A percentile compares a stretch with the other conserved stretches of the same genome.
phyloP scores from a whole-genome alignment of 805 yeast species.

The Yarrowia divulgata region DNA sequence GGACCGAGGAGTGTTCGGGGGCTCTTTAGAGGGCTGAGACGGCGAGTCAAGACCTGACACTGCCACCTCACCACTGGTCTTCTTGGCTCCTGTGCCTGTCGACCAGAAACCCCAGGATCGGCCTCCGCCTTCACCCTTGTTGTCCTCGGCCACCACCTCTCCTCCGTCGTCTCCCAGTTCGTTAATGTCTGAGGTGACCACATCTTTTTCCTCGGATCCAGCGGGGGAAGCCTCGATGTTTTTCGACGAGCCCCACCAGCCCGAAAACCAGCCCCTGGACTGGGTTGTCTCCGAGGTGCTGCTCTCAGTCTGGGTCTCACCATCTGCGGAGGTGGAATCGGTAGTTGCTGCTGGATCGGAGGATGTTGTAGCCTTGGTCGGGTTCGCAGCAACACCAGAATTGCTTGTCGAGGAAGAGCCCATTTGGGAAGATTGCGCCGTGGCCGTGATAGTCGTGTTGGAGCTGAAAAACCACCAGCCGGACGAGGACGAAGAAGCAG shows the following conservation, averaged over 20 bases:
- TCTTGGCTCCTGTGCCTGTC: conserved; percentile 34
- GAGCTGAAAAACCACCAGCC: conserved; percentile 37
- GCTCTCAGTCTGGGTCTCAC: background rate
- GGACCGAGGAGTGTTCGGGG: conserved; percentile 45
- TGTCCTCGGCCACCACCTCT: conserved; percentile 32
- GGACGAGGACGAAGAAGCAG: conserved; percentile 10
- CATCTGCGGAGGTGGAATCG: background rate
- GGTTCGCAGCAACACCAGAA: background rate
- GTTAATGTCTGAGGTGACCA: conserved; percentile 1
- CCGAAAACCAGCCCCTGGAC: conserved; percentile 26
- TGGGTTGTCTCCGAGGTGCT: background rate
- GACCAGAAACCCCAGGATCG: conserved; percentile 52
- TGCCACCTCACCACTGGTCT: conserved; percentile 47
- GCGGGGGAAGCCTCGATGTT: conserved; percentile 21
- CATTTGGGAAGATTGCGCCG: conserved; percentile 1
- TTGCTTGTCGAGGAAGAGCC: background rate
- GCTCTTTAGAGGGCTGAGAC: conserved; percentile 47
- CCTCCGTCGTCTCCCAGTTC: conserved; percentile 23
- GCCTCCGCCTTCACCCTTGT: conserved; percentile 39
- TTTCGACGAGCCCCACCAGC: conserved; percentile 28
- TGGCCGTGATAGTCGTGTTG: conserved; percentile 2
- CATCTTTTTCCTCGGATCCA: conserved; percentile 23
- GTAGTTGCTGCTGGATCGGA: conserved; percentile 19
- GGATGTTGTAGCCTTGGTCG: conserved; percentile 1
- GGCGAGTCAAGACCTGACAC: conserved; percentile 44